phyloP scores from a whole-genome alignment of 495 filamentous ascomycete species.

The Penicillium chermesinum region DNA sequence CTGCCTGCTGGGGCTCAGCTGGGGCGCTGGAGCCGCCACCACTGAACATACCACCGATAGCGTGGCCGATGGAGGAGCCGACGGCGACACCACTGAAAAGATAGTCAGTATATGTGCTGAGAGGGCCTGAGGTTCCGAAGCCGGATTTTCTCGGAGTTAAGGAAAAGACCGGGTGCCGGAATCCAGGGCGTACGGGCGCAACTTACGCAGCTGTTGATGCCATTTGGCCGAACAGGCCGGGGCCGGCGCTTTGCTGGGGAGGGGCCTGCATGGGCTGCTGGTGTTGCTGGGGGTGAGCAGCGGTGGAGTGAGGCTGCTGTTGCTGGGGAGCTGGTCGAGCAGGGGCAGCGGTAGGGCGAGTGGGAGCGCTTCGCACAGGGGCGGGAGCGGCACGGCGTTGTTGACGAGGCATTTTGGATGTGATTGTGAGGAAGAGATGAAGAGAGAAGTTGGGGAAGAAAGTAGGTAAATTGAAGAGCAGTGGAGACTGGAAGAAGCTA shows the following conservation, averaged over 20 bases:
- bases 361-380: constrained; percentile 54
- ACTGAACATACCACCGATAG: constrained; percentile 80
- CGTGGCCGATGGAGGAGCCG: constrained; percentile 91
- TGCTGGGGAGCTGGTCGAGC: constrained; percentile 52
- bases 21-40: constrained; percentile 58
- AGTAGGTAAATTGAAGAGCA: constrained; percentile 9
- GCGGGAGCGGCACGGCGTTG: constrained; percentile 55
- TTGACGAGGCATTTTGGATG: constrained; percentile 70
- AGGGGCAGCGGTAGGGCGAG: constrained; percentile 63
- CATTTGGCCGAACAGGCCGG: constrained; percentile 81
- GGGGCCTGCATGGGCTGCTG: constrained; percentile 44
- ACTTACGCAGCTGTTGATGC: constrained; percentile 79
- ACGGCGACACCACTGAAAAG: constrained; percentile 80
- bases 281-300: constrained; percentile 51
- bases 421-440: constrained; percentile 12
- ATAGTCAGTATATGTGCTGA: constrained; percentile 8
- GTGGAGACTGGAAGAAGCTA: constrained; percentile 14
- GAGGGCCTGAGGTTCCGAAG: neutral
- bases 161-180: neutral
- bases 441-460: constrained; percentile 24
- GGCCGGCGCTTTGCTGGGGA: constrained; percentile 53
- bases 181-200: neutral
- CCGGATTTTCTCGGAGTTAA: constrained; percentile 11
- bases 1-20: constrained; percentile 47
- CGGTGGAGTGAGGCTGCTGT: constrained; percentile 56